These are phyloP conservation scores for Phytomonas francai DNA, from an alignment of 208 protist genomes.

Conservation along the genomic window DNA sequence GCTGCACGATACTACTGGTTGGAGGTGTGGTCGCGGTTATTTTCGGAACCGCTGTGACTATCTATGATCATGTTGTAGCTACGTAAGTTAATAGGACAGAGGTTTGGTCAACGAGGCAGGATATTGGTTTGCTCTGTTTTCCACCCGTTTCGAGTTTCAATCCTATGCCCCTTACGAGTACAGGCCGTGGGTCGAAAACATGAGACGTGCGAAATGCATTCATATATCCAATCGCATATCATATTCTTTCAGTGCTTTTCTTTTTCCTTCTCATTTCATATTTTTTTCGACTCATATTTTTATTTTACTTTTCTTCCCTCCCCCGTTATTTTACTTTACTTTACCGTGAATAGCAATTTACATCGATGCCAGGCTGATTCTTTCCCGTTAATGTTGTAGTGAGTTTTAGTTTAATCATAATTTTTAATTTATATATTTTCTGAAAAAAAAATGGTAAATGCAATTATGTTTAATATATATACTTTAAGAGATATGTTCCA, in stretches of 20 bases:
- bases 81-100: too few relatives aligned
- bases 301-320: background rate
- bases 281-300: conserved; percentile 3
- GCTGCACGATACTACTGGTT: conserved; percentile 38
- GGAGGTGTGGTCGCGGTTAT: conserved; percentile 56
- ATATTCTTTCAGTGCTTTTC: conserved; percentile 3
- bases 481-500: too few relatives aligned
- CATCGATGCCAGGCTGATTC: background rate
- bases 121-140: too few relatives aligned
- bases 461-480: too few relatives aligned
- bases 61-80: conserved; percentile 31
- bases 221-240: too few relatives aligned
- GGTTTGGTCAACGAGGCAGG: background rate
- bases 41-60: conserved; percentile 58
- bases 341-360: background rate
- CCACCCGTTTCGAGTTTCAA: too few relatives aligned
- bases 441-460: too few relatives aligned
- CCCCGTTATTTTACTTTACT: background rate
- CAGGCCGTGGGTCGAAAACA: too few relatives aligned
- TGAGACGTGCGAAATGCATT: too few relatives aligned
- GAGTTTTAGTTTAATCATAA: background rate
- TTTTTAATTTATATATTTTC: too few relatives aligned
- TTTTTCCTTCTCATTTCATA: background rate
- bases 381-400: conserved; percentile 4
- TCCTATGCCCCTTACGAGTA: too few relatives aligned